Conservation (phyloP, 2,329 filamentous ascomycete species). For the Nemania abortiva region DNA sequence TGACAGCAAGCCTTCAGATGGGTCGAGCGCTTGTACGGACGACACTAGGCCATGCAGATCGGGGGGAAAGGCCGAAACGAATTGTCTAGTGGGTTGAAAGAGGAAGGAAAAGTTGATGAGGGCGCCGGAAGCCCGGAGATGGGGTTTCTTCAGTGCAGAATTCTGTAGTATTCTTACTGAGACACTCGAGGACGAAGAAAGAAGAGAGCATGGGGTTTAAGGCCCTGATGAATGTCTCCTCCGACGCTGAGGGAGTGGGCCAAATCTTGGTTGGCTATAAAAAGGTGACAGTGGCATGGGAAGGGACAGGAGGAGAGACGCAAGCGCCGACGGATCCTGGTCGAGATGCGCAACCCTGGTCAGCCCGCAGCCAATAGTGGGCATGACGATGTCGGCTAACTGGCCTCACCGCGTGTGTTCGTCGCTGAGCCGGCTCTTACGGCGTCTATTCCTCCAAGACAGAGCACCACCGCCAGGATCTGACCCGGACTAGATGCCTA, state of each 20-base stretch:
- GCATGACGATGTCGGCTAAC: constrained; percentile 47
- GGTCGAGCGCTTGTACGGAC: constrained; percentile 43
- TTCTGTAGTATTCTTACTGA: constrained; percentile 29
- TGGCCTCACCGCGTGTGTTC: constrained; percentile 42
- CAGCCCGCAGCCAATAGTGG: constrained; percentile 44
- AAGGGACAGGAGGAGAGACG: constrained; percentile 49
- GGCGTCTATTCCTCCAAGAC: constrained; percentile 47
- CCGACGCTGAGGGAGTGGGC: constrained; percentile 45
- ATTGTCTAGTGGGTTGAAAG: constrained; percentile 37
- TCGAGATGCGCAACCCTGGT: constrained; percentile 40
- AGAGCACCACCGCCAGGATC: too few species aligned
- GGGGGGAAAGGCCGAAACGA: constrained; percentile 48
- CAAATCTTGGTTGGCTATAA: constrained; percentile 55
- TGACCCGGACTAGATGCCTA: neutral
- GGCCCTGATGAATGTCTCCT: constrained; percentile 36
- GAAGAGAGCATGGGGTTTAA: constrained; percentile 31
- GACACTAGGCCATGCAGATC: constrained; percentile 49
- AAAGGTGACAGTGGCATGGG: constrained; percentile 48
- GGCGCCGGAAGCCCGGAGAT: constrained; percentile 34
- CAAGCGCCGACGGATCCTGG: constrained; percentile 54
- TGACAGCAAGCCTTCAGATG: constrained; percentile 30
- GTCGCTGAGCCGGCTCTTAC: constrained; percentile 40
- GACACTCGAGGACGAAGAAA: constrained; percentile 38
- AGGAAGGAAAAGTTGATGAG: constrained; percentile 34
- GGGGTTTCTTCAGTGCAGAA: constrained; percentile 1